Evolutionary conservation across 2,329 filamentous ascomycete genomes (phyloP).

Genomic region (Ophiocordyceps sinensis): DNA sequence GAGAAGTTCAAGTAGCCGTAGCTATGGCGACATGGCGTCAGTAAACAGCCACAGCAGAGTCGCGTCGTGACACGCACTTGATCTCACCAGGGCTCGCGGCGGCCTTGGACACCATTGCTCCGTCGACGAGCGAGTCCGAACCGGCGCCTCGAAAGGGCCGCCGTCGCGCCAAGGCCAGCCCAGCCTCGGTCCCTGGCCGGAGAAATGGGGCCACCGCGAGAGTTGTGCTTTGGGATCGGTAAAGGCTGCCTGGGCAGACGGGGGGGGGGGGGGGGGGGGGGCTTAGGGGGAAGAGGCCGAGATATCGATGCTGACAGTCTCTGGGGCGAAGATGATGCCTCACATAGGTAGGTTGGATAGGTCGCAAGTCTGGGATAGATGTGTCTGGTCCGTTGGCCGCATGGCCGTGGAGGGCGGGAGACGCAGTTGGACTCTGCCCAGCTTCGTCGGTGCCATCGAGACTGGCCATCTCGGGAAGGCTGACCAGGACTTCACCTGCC

Average conservation of each 20-base stretch:
- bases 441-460: too few species aligned
- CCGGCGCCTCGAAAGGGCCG: conserved; percentile 5
- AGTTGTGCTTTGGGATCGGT: not conserved
- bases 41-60: too few species aligned
- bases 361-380: too few species aligned
- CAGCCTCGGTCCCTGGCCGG: not conserved
- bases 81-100: conserved; percentile 5
- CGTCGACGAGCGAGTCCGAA: conserved; percentile 4
- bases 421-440: too few species aligned
- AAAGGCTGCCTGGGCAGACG: not conserved
- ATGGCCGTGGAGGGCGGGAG: too few species aligned
- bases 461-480: too few species aligned
- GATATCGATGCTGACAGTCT: not conserved
- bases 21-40: conserved; percentile 2
- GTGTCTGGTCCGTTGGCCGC: too few species aligned
- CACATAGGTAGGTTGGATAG: not conserved
- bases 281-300: not conserved
- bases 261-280: not conserved
- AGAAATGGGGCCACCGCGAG: not conserved
- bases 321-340: not conserved
- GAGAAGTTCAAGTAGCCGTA: conserved; percentile 18
- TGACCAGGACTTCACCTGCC: too few species aligned
- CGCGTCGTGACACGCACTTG: too few species aligned
- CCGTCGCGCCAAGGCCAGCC: not conserved
- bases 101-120: not conserved